Evolutionary conservation across 768 basidiomycete genomes (phyloP).

Genomic region (Xerocomellus intermedius): DNA sequence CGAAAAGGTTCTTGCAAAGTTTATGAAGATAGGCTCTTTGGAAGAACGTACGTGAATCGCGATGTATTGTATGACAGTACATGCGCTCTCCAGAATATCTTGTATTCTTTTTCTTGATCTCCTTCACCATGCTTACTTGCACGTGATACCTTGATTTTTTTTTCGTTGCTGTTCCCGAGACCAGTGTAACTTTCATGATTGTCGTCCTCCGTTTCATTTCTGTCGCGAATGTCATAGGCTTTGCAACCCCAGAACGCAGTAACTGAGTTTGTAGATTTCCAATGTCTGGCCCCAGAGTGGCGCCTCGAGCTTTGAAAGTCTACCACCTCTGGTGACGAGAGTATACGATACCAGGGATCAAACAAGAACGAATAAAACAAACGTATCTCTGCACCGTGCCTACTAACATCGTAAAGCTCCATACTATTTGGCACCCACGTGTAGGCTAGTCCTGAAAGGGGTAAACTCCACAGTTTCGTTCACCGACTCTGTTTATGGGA

Average conservation of each 20-base stretch:
- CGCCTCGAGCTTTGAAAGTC: background rate
- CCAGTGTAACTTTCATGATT: background rate
- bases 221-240: background rate
- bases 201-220: background rate
- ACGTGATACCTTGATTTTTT: background rate
- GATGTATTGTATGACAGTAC: background rate
- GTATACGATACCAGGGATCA: background rate
- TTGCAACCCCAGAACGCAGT: background rate
- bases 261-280: background rate
- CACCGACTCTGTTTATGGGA: background rate
- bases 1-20: conserved; percentile 81
- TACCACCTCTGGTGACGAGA: background rate
- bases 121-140: background rate
- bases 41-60: conserved; percentile 43
- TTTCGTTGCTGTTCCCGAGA: background rate
- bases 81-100: background rate
- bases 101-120: background rate
- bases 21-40: conserved; percentile 76
- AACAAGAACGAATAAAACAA: background rate
- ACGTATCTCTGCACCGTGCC: no score
- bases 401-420: background rate
- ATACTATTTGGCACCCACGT: background rate
- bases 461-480: no score
- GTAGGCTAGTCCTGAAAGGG: background rate
- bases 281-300: background rate